Base-by-base conservation (phyloP, 2,329 filamentous ascomycete genomes). In the Colletotrichum liaoningense region DNA sequence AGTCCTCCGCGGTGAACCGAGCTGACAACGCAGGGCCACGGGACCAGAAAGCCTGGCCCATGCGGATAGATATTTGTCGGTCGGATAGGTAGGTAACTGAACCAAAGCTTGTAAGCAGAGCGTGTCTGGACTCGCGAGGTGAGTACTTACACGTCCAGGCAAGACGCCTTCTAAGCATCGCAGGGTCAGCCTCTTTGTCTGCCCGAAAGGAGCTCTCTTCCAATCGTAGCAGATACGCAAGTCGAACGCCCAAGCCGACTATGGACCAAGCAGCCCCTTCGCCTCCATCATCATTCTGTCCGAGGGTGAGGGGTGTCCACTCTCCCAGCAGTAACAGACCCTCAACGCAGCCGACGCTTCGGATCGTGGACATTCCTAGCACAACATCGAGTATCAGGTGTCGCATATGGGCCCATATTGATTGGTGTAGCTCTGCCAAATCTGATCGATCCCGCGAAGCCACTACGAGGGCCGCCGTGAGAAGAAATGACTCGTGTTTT, bases 211-310 rank as follows among this genome's bases (percentile, higher is more conserved):
- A 68, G 24, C 57, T 65, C 16, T 65, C 57, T 78, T 94, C 92
- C 19, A 94, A 84, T 1, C 90, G 90, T 9, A 93, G 88, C 65
- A 92, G 92, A 79, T 94, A 94, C 1, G 90, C 92, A 5, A 93
- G 89, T 12, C 92, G 88, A 6, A 94, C 82, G 1, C 92, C 93
- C 19, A 92, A 87, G 1, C 92, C 93, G 6, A 93, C 91, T 76
- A 94, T 90, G 91, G 94, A 94, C 93, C 93, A 94, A 0, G 92
- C 92, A 38, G 92, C 92, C 78, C 94, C 93, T 79, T 94, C 92
- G 8, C 92, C 93, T 69, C 92, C 88, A 42, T 42, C 38, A 16
- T 42, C 38, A 16, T 16, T 42, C 89, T 89, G 35, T 86, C 87
- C 8, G 90, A 85, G 6, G 90, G 87, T 0, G 89, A 93, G 92